phyloP scores from a whole-genome alignment of 2,329 filamentous ascomycete genomes.

The Colletotrichum shisoi region DNA sequence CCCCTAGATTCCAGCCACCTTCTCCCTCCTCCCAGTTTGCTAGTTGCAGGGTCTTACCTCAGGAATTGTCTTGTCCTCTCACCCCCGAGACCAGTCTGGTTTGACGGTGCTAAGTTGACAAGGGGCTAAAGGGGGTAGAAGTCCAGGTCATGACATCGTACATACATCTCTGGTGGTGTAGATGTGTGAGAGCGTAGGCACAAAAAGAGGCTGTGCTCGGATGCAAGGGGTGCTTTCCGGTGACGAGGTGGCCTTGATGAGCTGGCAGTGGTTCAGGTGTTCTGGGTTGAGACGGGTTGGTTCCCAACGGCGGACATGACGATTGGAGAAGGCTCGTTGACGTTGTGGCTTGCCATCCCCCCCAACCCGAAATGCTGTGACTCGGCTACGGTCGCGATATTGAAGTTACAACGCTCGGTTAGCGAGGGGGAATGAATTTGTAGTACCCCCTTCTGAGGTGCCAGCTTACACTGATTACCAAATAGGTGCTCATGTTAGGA shows the following conservation, averaged over 20 bases:
- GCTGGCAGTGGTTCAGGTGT: background rate
- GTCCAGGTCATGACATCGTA: conserved; percentile 26
- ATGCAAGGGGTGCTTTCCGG: conserved; percentile 18
- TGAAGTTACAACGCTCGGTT: background rate
- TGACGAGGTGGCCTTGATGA: background rate
- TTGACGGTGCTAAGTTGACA: conserved; percentile 4
- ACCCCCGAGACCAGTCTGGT: background rate
- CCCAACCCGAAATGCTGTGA: background rate
- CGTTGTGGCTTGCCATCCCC: conserved; percentile 26
- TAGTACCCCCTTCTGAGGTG: background rate
- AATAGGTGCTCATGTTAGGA: background rate
- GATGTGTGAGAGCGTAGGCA: background rate
- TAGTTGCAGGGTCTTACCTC: conserved; percentile 30
- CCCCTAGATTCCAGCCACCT: conserved; percentile 33
- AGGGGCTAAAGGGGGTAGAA: background rate
- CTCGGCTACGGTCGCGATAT: background rate
- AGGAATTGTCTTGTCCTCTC: conserved; percentile 20
- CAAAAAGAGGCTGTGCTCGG: conserved; percentile 19
- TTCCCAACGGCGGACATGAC: background rate
- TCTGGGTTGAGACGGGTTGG: background rate
- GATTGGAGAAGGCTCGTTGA: conserved; percentile 21
- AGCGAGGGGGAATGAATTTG: background rate
- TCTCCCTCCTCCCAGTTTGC: no score
- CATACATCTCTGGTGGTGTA: background rate
- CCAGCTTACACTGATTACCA: background rate